Evolutionary conservation across 306 rosid genomes (phyloP).

Genomic region (Castanospermum australe): DNA sequence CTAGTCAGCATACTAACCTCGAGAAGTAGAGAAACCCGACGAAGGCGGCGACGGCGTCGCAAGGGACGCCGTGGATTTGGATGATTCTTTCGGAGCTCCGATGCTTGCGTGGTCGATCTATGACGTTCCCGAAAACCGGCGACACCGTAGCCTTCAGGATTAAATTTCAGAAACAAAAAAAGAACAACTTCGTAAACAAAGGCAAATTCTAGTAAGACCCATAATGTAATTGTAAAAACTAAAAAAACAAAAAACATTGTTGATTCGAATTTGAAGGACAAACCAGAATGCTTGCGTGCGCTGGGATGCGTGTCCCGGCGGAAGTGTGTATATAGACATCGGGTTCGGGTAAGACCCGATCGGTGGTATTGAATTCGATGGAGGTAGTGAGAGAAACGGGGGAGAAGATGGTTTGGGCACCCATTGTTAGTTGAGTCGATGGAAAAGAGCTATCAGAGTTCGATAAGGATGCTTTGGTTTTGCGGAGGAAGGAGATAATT

Average conservation of each 20-base stretch:
- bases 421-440: conserved; percentile 4
- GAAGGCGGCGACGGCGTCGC: conserved; percentile 69
- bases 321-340: conserved; percentile 71
- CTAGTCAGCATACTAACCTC: too few relatives aligned
- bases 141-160: conserved; percentile 59
- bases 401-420: conserved; percentile 7
- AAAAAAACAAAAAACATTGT: too few relatives aligned
- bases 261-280: background rate
- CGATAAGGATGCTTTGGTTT: too few relatives aligned
- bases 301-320: conserved; percentile 70
- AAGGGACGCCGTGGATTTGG: conserved; percentile 83
- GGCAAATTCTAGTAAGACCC: background rate
- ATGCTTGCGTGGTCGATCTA: conserved; percentile 67
- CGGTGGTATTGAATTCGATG: background rate
- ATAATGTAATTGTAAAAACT: background rate
- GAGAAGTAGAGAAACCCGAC: conserved; percentile 65
- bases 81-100: conserved; percentile 60
- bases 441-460: too few relatives aligned
- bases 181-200: background rate
- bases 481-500: background rate
- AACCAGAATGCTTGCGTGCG: conserved; percentile 72
- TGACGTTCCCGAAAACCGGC: conserved; percentile 70
- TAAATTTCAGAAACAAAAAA: background rate
- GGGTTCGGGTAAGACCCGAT: conserved; percentile 62
- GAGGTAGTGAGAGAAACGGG: background rate